Base-by-base conservation (phyloP, 257 asterid species). In the Avicennia marina region DNA sequence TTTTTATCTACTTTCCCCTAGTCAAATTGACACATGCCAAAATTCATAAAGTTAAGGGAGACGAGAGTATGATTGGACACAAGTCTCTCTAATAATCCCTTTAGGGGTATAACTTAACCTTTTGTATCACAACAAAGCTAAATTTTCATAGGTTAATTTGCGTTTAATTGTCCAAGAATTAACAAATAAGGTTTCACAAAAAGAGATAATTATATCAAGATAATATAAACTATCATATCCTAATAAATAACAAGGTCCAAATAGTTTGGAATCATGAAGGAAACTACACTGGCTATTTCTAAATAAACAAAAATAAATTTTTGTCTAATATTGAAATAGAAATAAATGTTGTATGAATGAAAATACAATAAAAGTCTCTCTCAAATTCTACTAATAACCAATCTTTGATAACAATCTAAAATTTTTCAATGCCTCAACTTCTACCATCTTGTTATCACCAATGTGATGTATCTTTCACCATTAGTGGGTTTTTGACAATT, bases 381-480 rank as follows among this genome's bases (percentile, higher is more conserved):
- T 24, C 8, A 38, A 33, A 19, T 49, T 27, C 19, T 36, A 62
- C n/a, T 21, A 7, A 7, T 10, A 16, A 11, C 52, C 60, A 49
- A 6, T 31, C 17, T 17, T 21, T 12, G 25, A 16, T 15, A 34
- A 21, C n/a, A 57, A 21, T 27, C 54, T 41, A 43, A 24, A 58
- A 1, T 1, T 22, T 4, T 27, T 27, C 2, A 48, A n/a, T 4
- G 29, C 31, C 13, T 16, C 38, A 8, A 58, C 53, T 16, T 15
- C 18, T 2, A 12, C 54, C 10, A 13, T 4, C 7, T 40, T 29
- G 10, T 33, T 45, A 41, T 52, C 50, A 3, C 40, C 53, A 11
- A 41, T 15, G 29, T 15, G 53, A 63, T 63, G 49, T 13, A 50
- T 49, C 50, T 62, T 62, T 49, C 40, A 38, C 2, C 49, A 62